Conservation (phyloP, 2,329 filamentous ascomycete genomes). For the Exophiala xenobiotica region DNA sequence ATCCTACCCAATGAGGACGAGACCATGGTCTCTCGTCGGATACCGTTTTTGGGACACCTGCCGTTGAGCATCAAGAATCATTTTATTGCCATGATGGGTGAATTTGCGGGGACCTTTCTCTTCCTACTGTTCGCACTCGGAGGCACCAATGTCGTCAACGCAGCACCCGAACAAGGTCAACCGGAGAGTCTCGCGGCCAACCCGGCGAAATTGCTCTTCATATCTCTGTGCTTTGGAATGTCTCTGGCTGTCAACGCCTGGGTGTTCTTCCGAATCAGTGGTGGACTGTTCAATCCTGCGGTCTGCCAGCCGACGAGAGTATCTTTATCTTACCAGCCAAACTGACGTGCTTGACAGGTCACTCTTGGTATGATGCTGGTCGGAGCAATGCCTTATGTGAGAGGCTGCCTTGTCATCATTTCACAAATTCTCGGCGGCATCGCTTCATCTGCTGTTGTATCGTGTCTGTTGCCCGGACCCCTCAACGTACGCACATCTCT, state of each 20-base stretch:
- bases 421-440: conserved; percentile 48
- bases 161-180: conserved; percentile 24
- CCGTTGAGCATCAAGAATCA: conserved; percentile 29
- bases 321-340: conserved; percentile 57
- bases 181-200: conserved; percentile 14
- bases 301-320: conserved; percentile 29
- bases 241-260: conserved; percentile 53
- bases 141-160: conserved; percentile 47
- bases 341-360: conserved; percentile 54
- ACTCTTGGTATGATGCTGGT: conserved; percentile 2
- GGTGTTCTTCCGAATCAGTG: conserved; percentile 54
- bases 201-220: conserved; percentile 36
- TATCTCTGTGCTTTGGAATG: conserved; percentile 46
- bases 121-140: conserved; percentile 52
- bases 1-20: conserved; percentile 20
- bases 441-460: conserved; percentile 58
- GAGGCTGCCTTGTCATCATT: conserved; percentile 53
- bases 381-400: conserved; percentile 40
- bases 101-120: conserved; percentile 54
- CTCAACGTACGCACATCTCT: conserved; percentile 58
- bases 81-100: conserved; percentile 47
- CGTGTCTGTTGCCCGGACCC: conserved; percentile 56
- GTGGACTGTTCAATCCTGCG: conserved; percentile 52
- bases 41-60: conserved; percentile 13
- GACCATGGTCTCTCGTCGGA: conserved; percentile 21